A percentile compares a stretch with the other conserved stretches of the same genome.
These are phyloP conservation scores for Penicillium mononematosum DNA, from an alignment of 495 filamentous ascomycete genomes.

Conservation along the genomic window DNA sequence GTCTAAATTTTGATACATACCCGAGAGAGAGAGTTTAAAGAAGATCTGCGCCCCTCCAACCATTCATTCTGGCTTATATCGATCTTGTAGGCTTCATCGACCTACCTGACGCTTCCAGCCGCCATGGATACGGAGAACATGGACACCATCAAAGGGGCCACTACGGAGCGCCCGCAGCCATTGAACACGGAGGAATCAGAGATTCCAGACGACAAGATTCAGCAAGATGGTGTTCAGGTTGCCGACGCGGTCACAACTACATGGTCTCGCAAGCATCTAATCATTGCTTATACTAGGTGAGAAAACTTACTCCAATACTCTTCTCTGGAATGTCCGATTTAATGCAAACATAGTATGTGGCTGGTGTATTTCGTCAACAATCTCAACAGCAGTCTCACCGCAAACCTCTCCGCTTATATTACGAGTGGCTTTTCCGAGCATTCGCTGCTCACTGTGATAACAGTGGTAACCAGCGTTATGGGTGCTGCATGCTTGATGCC, in stretches of 20 bases:
- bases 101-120: not conserved
- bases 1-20: not conserved
- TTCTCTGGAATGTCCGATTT: not conserved
- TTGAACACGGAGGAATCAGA: not conserved
- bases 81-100: not conserved
- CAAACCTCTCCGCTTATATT: conserved; percentile 25
- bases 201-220: not conserved
- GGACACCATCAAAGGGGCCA: not conserved
- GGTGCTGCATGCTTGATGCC: conserved; percentile 60
- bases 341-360: conserved; percentile 25
- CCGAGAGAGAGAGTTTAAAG: not conserved
- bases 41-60: not conserved
- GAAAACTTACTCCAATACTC: not conserved
- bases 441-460: conserved; percentile 33
- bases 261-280: conserved; percentile 27
- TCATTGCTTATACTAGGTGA: conserved; percentile 26
- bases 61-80: not conserved
- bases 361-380: conserved; percentile 28
- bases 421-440: conserved; percentile 33
- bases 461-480: conserved; percentile 46
- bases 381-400: conserved; percentile 19
- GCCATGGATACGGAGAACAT: not conserved
- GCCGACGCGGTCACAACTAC: conserved; percentile 27
- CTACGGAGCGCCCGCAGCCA: not conserved
- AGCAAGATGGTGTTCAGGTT: conserved; percentile 30